Evolutionary conservation across 345 rosid genomes (phyloP).

Genomic region (Camelina sativa): DNA sequence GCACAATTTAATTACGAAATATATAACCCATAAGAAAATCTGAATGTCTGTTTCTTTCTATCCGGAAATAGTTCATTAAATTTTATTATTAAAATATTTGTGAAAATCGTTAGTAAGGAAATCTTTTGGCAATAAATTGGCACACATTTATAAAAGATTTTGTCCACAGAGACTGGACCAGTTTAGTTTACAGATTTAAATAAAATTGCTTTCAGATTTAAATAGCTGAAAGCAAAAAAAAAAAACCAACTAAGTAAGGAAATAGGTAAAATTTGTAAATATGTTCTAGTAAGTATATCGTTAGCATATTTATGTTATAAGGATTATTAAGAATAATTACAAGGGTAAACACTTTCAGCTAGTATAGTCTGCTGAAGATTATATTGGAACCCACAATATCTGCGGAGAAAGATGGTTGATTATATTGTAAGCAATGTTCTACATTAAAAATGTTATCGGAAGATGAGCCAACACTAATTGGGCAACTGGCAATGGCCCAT

Average conservation of each 20-base stretch:
- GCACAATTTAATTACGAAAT: neutral
- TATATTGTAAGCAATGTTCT: conserved; percentile 25
- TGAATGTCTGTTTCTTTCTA: neutral
- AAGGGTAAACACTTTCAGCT: neutral
- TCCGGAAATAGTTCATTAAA: neutral
- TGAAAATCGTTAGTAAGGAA: neutral
- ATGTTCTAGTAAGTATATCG: neutral
- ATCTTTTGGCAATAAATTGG: neutral
- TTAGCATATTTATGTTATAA: neutral
- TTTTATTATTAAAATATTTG: no score
- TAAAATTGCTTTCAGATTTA: neutral
- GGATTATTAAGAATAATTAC: neutral
- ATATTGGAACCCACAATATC: conserved; percentile 31
- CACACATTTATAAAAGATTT: neutral
- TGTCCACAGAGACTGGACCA: no score
- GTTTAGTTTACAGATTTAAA: neutral
- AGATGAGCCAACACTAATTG: conserved; percentile 29
- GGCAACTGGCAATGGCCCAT: conserved; percentile 29
- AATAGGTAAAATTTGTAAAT: neutral
- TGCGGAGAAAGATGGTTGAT: conserved; percentile 16
- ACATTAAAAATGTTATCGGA: neutral
- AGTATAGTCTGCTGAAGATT: conserved; percentile 10
- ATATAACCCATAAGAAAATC: neutral
- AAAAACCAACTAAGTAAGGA: neutral
- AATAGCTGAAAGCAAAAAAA: neutral